These are phyloP conservation scores for Flueggea neowawraea DNA, from an alignment of 441 rosid genomes.

Conservation along the genomic window DNA sequence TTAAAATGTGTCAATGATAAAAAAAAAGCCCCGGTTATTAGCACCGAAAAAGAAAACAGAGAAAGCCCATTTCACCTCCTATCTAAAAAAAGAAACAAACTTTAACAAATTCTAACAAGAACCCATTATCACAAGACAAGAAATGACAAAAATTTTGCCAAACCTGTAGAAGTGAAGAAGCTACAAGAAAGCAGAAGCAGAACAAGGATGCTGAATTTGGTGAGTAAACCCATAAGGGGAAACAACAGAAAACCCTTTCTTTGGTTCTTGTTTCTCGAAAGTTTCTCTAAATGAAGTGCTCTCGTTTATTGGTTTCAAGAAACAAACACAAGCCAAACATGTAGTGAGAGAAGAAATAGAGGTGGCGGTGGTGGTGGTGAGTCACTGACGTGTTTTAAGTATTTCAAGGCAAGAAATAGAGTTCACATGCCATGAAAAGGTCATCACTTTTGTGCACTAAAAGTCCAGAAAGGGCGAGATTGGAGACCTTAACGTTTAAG, in stretches of 20 bases:
- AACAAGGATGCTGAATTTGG: slow-evolving; percentile 26
- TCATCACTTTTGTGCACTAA: no score
- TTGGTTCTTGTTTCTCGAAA: background rate
- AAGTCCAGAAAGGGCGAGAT: no score
- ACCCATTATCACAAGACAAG: background rate
- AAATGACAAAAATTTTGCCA: background rate
- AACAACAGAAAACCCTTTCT: slow-evolving; percentile 2
- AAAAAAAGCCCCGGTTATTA: background rate
- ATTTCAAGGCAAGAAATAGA: no score
- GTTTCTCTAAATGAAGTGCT: background rate
- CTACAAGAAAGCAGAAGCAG: slow-evolving; percentile 38
- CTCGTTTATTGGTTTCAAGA: no score
- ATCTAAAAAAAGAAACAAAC: slow-evolving; percentile 6
- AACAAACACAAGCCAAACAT: no score
- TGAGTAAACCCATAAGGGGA: slow-evolving; percentile 24
- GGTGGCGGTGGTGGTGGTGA: no score
- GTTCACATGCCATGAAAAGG: no score
- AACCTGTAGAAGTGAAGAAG: slow-evolving; percentile 50
- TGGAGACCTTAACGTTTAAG: no score
- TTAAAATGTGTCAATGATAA: background rate
- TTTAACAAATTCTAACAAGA: background rate
- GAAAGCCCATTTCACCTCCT: slow-evolving; percentile 10
- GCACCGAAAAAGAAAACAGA: slow-evolving; percentile 6
- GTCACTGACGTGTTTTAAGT: no score
- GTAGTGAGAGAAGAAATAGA: background rate